Evolutionary conservation across 495 filamentous ascomycete genomes (phyloP).

Genomic region (Chaetomium cochliodes): DNA sequence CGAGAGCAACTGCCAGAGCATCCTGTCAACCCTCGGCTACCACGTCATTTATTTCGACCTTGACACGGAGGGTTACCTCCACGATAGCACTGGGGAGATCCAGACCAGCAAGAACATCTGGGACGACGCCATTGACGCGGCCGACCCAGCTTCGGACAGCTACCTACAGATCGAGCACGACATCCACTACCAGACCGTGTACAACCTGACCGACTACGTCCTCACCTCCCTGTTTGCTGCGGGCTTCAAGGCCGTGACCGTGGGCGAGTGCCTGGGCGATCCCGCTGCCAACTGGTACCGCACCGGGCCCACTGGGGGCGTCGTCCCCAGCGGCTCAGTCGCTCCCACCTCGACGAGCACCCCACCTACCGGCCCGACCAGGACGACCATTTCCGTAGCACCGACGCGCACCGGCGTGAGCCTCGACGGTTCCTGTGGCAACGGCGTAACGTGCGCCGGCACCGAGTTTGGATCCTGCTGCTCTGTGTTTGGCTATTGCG

Average conservation of each 20-base stretch:
- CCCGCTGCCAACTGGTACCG: conserved; percentile 71
- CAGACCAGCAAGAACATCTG: conserved; percentile 73
- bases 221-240: conserved; percentile 55
- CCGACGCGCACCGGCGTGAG: conserved; percentile 16
- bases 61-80: conserved; percentile 75
- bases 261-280: conserved; percentile 74
- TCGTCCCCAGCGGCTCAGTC: background rate
- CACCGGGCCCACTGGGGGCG: conserved; percentile 20
- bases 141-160: conserved; percentile 44
- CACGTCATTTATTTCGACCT: conserved; percentile 74
- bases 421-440: conserved; percentile 44
- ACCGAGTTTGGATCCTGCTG: conserved; percentile 44
- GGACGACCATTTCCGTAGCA: conserved; percentile 11
- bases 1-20: conserved; percentile 56
- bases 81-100: conserved; percentile 59
- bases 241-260: conserved; percentile 66
- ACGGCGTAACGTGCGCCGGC: conserved; percentile 44
- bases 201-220: conserved; percentile 75
- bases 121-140: conserved; percentile 53
- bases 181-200: conserved; percentile 71
- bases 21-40: conserved; percentile 67
- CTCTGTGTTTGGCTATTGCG: conserved; percentile 42
- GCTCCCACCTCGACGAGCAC: conserved; percentile 5
- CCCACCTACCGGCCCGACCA: conserved; percentile 10
- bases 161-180: conserved; percentile 77